Conservation (phyloP, 768 basidiomycete species). For the Lactarius hengduanensis region DNA sequence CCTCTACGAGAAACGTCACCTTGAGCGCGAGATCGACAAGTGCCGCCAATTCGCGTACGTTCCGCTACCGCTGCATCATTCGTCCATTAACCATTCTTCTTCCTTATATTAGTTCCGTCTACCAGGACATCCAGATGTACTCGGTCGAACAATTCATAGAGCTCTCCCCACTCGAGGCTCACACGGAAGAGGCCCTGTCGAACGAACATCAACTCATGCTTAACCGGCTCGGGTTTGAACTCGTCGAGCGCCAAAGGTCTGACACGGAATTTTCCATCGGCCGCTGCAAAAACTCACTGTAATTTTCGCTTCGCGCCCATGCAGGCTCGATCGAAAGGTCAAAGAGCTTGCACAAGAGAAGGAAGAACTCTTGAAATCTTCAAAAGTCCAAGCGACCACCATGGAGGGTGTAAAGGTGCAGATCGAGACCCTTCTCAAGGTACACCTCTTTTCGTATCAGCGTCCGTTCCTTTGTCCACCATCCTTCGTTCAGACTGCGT, state of each 20-base stretch:
- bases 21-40: constrained; percentile 89
- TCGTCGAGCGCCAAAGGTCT: constrained; percentile 84
- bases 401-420: constrained; percentile 79
- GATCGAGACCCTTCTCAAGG: constrained; percentile 77
- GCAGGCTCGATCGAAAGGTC: constrained; percentile 68
- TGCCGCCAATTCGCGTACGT: constrained; percentile 89
- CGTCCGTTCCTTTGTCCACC: neutral
- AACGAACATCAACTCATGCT: constrained; percentile 86
- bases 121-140: constrained; percentile 83
- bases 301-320: constrained; percentile 12
- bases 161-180: constrained; percentile 68
- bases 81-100: neutral
- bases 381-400: constrained; percentile 66
- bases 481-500: constrained; percentile 24
- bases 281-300: constrained; percentile 17
- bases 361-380: constrained; percentile 78
- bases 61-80: constrained; percentile 11
- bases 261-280: constrained; percentile 19
- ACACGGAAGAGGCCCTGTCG: constrained; percentile 56
- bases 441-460: constrained; percentile 30
- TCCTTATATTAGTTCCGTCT: constrained; percentile 75
- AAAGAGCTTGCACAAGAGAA: constrained; percentile 69
- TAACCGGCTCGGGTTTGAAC: constrained; percentile 82
- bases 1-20: constrained; percentile 84
- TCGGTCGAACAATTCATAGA: constrained; percentile 62